Evolutionary conservation across 2,329 filamentous ascomycete species (phyloP).

Genomic region (Aspergillus fructus): DNA sequence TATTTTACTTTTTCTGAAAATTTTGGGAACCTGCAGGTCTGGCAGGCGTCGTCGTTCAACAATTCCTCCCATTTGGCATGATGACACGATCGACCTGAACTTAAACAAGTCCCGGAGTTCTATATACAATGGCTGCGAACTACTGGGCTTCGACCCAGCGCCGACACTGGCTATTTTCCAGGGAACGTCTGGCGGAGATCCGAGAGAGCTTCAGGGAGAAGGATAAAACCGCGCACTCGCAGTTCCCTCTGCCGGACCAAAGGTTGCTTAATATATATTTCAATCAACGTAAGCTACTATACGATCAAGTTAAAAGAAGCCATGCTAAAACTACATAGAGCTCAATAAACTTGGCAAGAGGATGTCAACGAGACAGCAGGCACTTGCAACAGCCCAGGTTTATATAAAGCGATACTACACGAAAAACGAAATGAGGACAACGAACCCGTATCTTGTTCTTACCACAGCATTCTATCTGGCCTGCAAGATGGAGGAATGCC

Average conservation of each 20-base stretch:
- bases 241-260: constrained; percentile 78
- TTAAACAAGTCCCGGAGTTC: neutral
- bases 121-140: constrained; percentile 74
- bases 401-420: constrained; percentile 94
- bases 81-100: constrained; percentile 12
- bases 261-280: constrained; percentile 88
- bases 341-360: constrained; percentile 80
- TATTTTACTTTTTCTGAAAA: neutral
- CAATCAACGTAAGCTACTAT: constrained; percentile 68
- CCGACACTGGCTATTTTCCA: constrained; percentile 85
- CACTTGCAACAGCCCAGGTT: constrained; percentile 87
- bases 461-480: constrained; percentile 94
- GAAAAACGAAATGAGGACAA: constrained; percentile 84
- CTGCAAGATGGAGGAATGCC: constrained; percentile 97
- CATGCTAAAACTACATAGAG: constrained; percentile 51
- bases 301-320: neutral
- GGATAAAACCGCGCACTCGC: constrained; percentile 70
- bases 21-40: neutral
- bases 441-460: constrained; percentile 89
- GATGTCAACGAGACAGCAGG: constrained; percentile 82
- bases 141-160: constrained; percentile 96
- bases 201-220: constrained; percentile 75
- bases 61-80: neutral
- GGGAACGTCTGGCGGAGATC: constrained; percentile 72
- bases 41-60: neutral